Base-by-base conservation (phyloP, 768 basidiomycete species). In the Leccinellum albellum region DNA sequence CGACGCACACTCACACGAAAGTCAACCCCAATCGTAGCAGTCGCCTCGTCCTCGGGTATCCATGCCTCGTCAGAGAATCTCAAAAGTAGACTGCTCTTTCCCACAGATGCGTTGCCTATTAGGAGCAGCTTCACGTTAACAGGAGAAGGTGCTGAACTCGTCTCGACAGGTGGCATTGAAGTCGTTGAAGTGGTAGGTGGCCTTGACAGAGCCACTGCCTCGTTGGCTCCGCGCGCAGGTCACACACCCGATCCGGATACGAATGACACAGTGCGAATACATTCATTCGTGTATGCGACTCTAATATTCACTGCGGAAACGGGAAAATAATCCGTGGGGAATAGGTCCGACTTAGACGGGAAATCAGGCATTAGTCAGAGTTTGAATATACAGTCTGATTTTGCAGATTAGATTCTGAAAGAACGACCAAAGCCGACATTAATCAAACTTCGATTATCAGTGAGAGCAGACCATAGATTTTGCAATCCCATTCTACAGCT, bases 61-160 rank as follows among this genome's bases (percentile, higher is more conserved):
- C 94, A 98, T 65, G 92, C 90, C 74, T 96, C 91, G 69, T 98
- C 95, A 3, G 94, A 94, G 77, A 98, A 98, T n/a, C 96, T 83
- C 9, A 98, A 76, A 4, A 98, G 72, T 14, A 98, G 77, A 64
- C 91, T 94, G 60, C 89, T 92, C 79, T 94, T 91, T 64, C 96
- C 96, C 15, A 98, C 96, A 4, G 89, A 91, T 10, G 89, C 88
- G 67, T 92, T 92, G 33, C 90, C 90, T 50, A 93, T 93, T 31
- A 94, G 78, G 9, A 94, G 81, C 2, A 94, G 79, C 73, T 94
- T 94, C 70, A 88, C 84, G 54, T 92, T 93, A 45, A 89, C 78
- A 17, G 72, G 72, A 63, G 69, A 64, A 17, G 64, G 58, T 50
- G 66, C 50, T 64, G 65, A 10, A 55, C 21, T 53, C 71, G 55